These are phyloP conservation scores for Cystoisospora suis DNA, from an alignment of 169 alveolate genomes.

Conservation along the genomic window DNA sequence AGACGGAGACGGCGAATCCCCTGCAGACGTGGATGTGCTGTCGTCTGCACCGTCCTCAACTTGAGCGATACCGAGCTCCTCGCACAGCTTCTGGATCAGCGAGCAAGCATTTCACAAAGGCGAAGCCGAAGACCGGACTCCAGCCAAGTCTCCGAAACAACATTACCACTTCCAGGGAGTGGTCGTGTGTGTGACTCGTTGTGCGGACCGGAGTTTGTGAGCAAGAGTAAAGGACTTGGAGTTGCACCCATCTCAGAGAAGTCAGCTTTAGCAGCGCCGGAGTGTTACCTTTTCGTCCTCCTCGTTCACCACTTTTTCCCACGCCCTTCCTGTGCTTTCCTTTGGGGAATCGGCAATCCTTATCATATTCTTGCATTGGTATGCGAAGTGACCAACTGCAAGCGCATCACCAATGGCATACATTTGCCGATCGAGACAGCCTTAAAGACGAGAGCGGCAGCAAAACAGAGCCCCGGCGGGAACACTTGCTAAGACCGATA, in stretches of 20 bases:
- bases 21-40: not conserved
- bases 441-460: no score
- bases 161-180: no score
- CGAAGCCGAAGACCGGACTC: no score
- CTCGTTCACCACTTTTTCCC: not conserved
- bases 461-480: no score
- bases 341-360: not conserved
- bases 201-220: no score
- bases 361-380: conserved; percentile 14
- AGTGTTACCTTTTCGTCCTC: conserved; percentile 26
- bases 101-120: not conserved
- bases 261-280: no score
- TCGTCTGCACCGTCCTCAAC: not conserved
- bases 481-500: no score
- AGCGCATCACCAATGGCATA: not conserved
- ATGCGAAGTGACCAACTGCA: conserved; percentile 8
- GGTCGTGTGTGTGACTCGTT: no score
- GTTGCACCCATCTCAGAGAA: no score
- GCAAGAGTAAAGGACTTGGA: no score
- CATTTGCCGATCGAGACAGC: no score
- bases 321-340: not conserved
- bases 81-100: conserved; percentile 31
- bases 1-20: not conserved
- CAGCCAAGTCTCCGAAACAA: no score
- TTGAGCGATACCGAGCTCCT: conserved; percentile 5